phyloP scores from a whole-genome alignment of 129 eudicot species.

The Tanacetum coccineum region DNA sequence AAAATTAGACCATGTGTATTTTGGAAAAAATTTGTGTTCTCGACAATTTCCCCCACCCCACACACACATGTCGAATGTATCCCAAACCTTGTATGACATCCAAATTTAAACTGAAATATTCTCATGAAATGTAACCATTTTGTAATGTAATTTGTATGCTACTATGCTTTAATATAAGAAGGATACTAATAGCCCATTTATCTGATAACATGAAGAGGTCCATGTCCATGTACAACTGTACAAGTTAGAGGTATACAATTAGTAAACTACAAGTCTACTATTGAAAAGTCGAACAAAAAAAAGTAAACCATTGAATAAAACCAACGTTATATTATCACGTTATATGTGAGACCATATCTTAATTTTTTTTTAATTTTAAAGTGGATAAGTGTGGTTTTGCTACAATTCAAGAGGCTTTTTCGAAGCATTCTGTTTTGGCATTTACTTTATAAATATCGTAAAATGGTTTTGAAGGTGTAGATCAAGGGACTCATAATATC shows the following conservation, averaged over 20 bases:
- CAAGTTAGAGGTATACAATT: neutral
- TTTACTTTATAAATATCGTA: too few relatives aligned
- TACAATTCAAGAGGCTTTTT: too few relatives aligned
- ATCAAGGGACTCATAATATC: too few relatives aligned
- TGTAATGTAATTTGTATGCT: too few relatives aligned
- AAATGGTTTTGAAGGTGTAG: too few relatives aligned
- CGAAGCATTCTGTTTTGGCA: too few relatives aligned
- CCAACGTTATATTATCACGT: neutral
- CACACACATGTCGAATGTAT: too few relatives aligned
- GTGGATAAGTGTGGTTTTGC: neutral
- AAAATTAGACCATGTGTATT: too few relatives aligned
- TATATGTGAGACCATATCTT: neutral
- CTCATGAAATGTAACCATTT: neutral
- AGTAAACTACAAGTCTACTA: neutral
- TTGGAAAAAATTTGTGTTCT: too few relatives aligned
- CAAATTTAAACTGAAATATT: neutral
- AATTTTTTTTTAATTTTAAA: too few relatives aligned
- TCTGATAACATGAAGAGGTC: neutral
- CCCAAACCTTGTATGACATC: too few relatives aligned
- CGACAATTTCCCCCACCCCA: too few relatives aligned
- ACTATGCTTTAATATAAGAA: neutral
- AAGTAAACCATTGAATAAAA: neutral
- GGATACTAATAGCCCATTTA: neutral
- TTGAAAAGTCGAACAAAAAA: neutral
- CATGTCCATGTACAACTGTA: neutral